These are phyloP conservation scores for Termitomyces heimii DNA, from an alignment of 768 basidiomycete genomes.

Conservation along the genomic window DNA sequence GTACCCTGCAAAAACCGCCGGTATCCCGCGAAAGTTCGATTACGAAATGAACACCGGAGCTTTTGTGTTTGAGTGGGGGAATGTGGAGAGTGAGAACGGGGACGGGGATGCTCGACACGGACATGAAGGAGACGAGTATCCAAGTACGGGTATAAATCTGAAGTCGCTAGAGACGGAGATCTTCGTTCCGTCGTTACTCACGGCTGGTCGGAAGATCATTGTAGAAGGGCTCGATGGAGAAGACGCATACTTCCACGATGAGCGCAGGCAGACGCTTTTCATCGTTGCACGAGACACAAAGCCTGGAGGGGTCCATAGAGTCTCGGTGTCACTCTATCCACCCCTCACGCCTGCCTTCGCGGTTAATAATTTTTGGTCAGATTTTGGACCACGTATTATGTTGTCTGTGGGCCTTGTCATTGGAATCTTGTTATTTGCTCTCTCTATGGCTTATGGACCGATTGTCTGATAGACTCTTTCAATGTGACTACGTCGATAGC, in stretches of 20 bases:
- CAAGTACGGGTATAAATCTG: background rate
- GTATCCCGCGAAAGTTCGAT: constrained; percentile 65
- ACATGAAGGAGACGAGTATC: background rate
- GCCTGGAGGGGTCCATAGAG: constrained; percentile 40
- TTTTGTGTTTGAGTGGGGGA: constrained; percentile 63
- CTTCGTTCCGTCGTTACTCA: constrained; percentile 63
- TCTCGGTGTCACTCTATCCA: constrained; percentile 53
- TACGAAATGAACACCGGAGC: constrained; percentile 75
- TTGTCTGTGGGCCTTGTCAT: constrained; percentile 15
- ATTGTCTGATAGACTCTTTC: background rate
- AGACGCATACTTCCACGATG: constrained; percentile 56
- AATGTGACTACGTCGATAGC: background rate
- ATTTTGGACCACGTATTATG: constrained; percentile 30
- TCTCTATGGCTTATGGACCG: background rate
- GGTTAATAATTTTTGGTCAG: constrained; percentile 64
- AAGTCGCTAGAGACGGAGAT: constrained; percentile 75
- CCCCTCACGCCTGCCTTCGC: constrained; percentile 43
- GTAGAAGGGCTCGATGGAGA: constrained; percentile 48
- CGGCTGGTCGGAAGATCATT: constrained; percentile 49
- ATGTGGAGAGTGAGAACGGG: constrained; percentile 20
- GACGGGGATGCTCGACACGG: background rate
- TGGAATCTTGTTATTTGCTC: constrained; percentile 10
- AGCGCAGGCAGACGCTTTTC: constrained; percentile 67
- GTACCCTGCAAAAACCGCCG: constrained; percentile 87
- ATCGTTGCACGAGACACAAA: constrained; percentile 40